phyloP scores from a whole-genome alignment of 2,329 filamentous ascomycete species.

The Colletotrichum trifolii region DNA sequence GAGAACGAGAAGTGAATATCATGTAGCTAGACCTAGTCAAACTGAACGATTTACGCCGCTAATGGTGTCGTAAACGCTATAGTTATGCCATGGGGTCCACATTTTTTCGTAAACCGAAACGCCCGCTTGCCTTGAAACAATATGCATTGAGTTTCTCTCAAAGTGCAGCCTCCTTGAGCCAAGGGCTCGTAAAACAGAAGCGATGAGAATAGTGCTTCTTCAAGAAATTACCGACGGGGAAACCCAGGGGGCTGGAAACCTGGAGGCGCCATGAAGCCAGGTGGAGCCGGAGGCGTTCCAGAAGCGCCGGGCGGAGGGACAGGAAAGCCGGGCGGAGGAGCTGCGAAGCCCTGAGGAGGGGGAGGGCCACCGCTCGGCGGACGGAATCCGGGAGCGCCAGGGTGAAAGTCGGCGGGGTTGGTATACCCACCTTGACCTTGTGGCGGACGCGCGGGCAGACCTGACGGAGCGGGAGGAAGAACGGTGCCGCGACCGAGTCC shows the following conservation, averaged over 20 bases:
- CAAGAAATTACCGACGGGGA: constrained; percentile 44
- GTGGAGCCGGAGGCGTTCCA: constrained; percentile 46
- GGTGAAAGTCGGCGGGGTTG: constrained; percentile 61
- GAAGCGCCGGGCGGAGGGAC: constrained; percentile 51
- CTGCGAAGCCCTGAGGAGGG: constrained; percentile 51
- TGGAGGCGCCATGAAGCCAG: constrained; percentile 59
- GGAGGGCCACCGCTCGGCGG: constrained; percentile 50
- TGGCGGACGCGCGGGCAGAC: constrained; percentile 62
- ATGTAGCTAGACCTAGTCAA: too few species aligned
- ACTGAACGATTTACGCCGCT: too few species aligned
- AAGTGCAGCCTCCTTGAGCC: too few species aligned
- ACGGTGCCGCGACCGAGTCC: constrained; percentile 42
- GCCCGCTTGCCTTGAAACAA: constrained; percentile 8
- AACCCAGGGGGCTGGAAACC: constrained; percentile 49
- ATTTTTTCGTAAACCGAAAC: constrained; percentile 3
- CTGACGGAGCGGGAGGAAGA: constrained; percentile 61
- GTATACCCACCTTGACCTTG: constrained; percentile 57
- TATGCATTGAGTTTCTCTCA: too few species aligned
- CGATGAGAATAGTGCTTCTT: not conserved
- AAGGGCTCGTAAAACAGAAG: not conserved
- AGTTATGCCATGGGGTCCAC: too few species aligned
- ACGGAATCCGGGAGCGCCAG: constrained; percentile 45
- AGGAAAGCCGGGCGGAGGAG: constrained; percentile 54
- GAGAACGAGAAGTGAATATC: too few species aligned
- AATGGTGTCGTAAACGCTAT: too few species aligned